Evolutionary conservation across 1,284 basidiomycete genomes (phyloP).

Genomic region (Rhodotorula sp.): DNA sequence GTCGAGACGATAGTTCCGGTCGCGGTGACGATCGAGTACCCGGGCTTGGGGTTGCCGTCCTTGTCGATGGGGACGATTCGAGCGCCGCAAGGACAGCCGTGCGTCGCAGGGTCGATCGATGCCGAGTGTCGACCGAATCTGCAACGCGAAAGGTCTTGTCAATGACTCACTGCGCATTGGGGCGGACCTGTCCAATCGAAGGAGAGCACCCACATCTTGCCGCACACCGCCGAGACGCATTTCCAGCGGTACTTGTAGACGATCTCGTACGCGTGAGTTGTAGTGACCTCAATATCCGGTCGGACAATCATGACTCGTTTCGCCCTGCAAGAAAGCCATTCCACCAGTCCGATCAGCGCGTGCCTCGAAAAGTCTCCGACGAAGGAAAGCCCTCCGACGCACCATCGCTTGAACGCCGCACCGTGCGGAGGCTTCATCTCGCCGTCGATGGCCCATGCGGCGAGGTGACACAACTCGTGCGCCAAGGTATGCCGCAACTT

Average conservation of each 20-base stretch:
- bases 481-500: constrained; percentile 73
- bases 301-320: constrained; percentile 60
- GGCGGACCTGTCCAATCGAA: not conserved
- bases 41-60: constrained; percentile 15
- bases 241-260: constrained; percentile 71
- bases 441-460: constrained; percentile 71
- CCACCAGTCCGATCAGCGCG: no score
- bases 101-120: constrained; percentile 67
- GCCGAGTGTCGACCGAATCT: constrained; percentile 75
- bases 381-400: constrained; percentile 34
- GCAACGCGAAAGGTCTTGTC: not conserved
- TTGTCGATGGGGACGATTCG: constrained; percentile 30
- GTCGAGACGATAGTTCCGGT: not conserved
- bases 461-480: constrained; percentile 85
- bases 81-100: constrained; percentile 55
- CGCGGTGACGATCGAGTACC: constrained; percentile 12
- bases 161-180: no score
- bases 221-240: constrained; percentile 58
- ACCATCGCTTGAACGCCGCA: constrained; percentile 67
- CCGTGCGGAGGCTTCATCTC: constrained; percentile 63
- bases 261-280: constrained; percentile 49
- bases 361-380: not conserved
- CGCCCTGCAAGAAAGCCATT: constrained; percentile 51
- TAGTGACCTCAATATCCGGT: constrained; percentile 69
- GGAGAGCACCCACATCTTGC: constrained; percentile 59